phyloP scores from a whole-genome alignment of 169 alveolate species.

The Plasmodium falciparum region DNA sequence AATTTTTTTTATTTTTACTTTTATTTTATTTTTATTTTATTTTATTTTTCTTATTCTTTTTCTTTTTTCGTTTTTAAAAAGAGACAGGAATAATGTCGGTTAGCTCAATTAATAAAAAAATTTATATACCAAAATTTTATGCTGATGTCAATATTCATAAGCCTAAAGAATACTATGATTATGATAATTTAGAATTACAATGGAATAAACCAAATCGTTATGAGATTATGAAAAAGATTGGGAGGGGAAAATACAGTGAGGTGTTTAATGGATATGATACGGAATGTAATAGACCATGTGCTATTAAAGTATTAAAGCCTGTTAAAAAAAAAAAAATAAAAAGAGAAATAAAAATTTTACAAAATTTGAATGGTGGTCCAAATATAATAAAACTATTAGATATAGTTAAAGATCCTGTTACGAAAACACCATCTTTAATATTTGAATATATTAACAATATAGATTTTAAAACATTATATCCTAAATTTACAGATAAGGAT shows the following conservation, averaged over 20 bases:
- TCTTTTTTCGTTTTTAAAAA: too few relatives aligned
- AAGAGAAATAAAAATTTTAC: slow-evolving; percentile 97
- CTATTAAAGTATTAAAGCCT: slow-evolving; percentile 97
- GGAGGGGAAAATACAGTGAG: slow-evolving; percentile 99
- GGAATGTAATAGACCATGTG: slow-evolving; percentile 89
- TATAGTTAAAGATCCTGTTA: slow-evolving; percentile 97
- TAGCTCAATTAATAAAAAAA: slow-evolving; percentile 64
- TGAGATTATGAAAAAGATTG: slow-evolving; percentile 96
- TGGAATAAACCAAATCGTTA: slow-evolving; percentile 95
- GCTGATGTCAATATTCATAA: slow-evolving; percentile 90
- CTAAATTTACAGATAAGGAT: slow-evolving; percentile 95
- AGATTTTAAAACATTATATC: slow-evolving; percentile 95
- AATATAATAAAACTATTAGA: slow-evolving; percentile 94
- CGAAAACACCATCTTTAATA: slow-evolving; percentile 95
- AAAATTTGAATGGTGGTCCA: slow-evolving; percentile 96
- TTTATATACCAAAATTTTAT: slow-evolving; percentile 82
- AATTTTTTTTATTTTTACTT: too few relatives aligned
- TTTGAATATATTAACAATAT: slow-evolving; percentile 92
- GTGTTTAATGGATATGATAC: slow-evolving; percentile 96
- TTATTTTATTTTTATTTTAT: too few relatives aligned
- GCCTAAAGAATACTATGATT: slow-evolving; percentile 94
- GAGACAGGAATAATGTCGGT: slow-evolving; percentile 32
- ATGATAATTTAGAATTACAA: slow-evolving; percentile 91
- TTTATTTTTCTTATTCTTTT: too few relatives aligned
- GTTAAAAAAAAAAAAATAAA: slow-evolving; percentile 97